phyloP scores from a whole-genome alignment of 352 stramenopile species.

The Pythium chondricola region DNA sequence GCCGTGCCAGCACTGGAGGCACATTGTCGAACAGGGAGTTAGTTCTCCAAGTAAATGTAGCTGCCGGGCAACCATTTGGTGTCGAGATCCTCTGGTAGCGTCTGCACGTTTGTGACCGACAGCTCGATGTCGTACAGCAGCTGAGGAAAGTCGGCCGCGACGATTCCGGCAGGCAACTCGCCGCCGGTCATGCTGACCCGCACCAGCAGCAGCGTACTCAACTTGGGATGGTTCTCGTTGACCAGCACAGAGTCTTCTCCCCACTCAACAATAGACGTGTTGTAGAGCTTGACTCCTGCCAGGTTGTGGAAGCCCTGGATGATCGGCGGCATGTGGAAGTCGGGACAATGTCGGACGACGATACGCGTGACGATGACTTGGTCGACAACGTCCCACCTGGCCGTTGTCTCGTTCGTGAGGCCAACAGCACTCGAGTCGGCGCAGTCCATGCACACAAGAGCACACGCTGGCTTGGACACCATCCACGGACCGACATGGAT shows the following conservation, averaged over 20 bases:
- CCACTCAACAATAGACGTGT: conserved; percentile 4
- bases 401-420: neutral
- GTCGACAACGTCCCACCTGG: neutral
- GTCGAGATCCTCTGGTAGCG: neutral
- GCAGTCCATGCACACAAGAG: neutral
- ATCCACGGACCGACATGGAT: neutral
- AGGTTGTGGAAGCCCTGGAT: neutral
- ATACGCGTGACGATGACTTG: neutral
- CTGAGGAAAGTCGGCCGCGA: conserved; percentile 3
- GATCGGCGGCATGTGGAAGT: neutral
- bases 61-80: neutral
- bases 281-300: conserved; percentile 9
- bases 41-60: neutral
- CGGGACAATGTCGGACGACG: conserved; percentile 10
- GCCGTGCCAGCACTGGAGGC: neutral
- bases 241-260: conserved; percentile 2
- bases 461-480: neutral
- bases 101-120: neutral
- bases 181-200: conserved; percentile 1
- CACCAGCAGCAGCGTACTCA: conserved; percentile 8
- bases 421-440: neutral
- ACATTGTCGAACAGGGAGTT: neutral
- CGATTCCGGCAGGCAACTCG: conserved; percentile 1
- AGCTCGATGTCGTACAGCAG: neutral
- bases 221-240: neutral